phyloP scores from a whole-genome alignment of 129 eudicot species.

The Tagetes patula region DNA sequence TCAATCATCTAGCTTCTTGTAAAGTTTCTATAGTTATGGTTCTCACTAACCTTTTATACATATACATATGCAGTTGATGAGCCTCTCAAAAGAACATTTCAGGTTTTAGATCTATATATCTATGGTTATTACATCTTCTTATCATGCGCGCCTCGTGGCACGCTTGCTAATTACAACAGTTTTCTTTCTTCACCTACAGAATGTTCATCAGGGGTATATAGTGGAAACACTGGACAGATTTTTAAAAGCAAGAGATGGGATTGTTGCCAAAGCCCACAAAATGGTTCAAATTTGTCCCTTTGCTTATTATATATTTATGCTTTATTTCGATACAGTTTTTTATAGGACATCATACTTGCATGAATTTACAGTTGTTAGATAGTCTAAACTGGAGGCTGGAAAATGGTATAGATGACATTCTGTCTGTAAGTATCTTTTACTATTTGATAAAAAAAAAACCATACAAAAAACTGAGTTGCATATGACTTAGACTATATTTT shows the following conservation, averaged over 20 bases:
- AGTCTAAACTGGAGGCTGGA: slow-evolving; percentile 66
- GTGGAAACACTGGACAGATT: slow-evolving; percentile 54
- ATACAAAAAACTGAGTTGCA: background rate
- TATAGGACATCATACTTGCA: slow-evolving; percentile 7
- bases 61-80: slow-evolving; percentile 58
- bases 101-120: slow-evolving; percentile 41
- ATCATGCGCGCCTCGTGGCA: no score
- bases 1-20: background rate
- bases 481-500: background rate
- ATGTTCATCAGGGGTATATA: slow-evolving; percentile 67
- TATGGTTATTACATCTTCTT: background rate
- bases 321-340: background rate
- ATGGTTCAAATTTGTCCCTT: slow-evolving; percentile 43
- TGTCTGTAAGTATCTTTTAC: slow-evolving; percentile 49
- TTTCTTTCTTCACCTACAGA: slow-evolving; percentile 11
- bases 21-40: background rate
- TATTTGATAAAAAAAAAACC: background rate
- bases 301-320: background rate
- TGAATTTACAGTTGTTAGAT: slow-evolving; percentile 62
- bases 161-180: background rate
- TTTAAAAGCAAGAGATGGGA: slow-evolving; percentile 38
- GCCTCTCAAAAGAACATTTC: slow-evolving; percentile 57
- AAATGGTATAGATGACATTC: slow-evolving; percentile 63
- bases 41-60: background rate
- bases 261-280: slow-evolving; percentile 49